phyloP scores from a whole-genome alignment of 1,139 yeast species.

The Scheffersomyces segobiensis region DNA sequence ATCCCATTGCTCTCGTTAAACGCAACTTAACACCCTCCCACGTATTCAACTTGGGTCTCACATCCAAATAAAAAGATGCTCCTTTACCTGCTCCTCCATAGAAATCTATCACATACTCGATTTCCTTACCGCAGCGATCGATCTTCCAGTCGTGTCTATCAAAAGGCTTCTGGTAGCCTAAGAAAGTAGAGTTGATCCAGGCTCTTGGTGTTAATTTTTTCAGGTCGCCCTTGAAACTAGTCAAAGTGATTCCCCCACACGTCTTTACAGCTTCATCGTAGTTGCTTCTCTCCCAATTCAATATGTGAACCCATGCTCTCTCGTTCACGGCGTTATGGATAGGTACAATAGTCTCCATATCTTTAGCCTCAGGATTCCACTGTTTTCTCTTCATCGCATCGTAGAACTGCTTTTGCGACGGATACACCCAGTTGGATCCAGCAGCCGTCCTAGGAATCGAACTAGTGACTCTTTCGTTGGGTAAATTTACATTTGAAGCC shows the following conservation, averaged over 20 bases:
- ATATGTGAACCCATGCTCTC: conserved; percentile 83
- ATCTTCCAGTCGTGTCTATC: conserved; percentile 96
- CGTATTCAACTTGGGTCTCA: conserved; percentile 82
- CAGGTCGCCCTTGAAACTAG: conserved; percentile 88
- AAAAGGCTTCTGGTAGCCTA: conserved; percentile 78
- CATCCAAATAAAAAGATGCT: conserved; percentile 80
- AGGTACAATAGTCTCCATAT: conserved; percentile 91
- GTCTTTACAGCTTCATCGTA: conserved; percentile 47
- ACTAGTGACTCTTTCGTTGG: conserved; percentile 73
- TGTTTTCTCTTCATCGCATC: conserved; percentile 92
- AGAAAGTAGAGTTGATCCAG: conserved; percentile 58
- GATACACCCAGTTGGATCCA: conserved; percentile 82
- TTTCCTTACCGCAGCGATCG: conserved; percentile 79
- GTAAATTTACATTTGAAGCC: conserved; percentile 37
- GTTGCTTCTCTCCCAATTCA: conserved; percentile 73
- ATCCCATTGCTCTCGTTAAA: conserved; percentile 57
- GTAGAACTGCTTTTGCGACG: conserved; percentile 91
- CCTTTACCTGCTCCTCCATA: conserved; percentile 64
- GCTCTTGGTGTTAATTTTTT: conserved; percentile 88
- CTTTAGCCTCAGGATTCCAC: conserved; percentile 79
- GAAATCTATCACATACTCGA: conserved; percentile 93
- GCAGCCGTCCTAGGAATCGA: conserved; percentile 80
- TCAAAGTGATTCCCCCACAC: conserved; percentile 85
- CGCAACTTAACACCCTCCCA: conserved; percentile 80
- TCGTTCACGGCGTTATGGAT: conserved; percentile 94